Conservation (phyloP, 2,329 filamentous ascomycete genomes). For the Fonsecaea erecta region DNA sequence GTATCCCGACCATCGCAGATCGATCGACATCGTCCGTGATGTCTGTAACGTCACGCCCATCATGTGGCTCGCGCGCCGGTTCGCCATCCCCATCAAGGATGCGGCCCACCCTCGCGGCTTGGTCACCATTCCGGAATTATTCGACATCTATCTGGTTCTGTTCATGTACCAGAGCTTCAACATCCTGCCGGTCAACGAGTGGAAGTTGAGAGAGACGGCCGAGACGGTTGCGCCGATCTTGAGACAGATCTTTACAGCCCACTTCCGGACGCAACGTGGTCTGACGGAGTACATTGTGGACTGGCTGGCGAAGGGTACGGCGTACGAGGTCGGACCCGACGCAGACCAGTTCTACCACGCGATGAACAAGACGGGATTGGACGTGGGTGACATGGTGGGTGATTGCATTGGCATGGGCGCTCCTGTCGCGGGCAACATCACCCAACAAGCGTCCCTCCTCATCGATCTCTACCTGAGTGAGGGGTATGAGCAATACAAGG, state of each 20-base stretch:
- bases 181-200: slow-evolving; percentile 55
- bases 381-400: slow-evolving; percentile 54
- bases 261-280: slow-evolving; percentile 53
- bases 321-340: slow-evolving; percentile 55
- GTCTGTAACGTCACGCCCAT: slow-evolving; percentile 71
- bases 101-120: slow-evolving; percentile 62
- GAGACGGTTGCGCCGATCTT: slow-evolving; percentile 48
- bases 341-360: slow-evolving; percentile 59
- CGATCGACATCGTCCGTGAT: slow-evolving; percentile 64
- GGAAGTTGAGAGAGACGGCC: slow-evolving; percentile 54
- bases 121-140: slow-evolving; percentile 53
- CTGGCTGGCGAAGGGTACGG: slow-evolving; percentile 54
- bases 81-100: slow-evolving; percentile 71
- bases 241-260: slow-evolving; percentile 49
- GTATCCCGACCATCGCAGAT: slow-evolving; percentile 51
- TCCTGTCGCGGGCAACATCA: slow-evolving; percentile 57
- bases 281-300: slow-evolving; percentile 51
- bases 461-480: slow-evolving; percentile 59
- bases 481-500: slow-evolving; percentile 57
- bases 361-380: slow-evolving; percentile 52
- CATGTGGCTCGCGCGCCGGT: slow-evolving; percentile 66
- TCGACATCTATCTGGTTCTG: slow-evolving; percentile 51
- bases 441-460: slow-evolving; percentile 59
- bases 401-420: slow-evolving; percentile 58
- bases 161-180: slow-evolving; percentile 61